Evolutionary conservation across 768 basidiomycete genomes (phyloP).

Genomic region (Hydnomerulius pinastri): DNA sequence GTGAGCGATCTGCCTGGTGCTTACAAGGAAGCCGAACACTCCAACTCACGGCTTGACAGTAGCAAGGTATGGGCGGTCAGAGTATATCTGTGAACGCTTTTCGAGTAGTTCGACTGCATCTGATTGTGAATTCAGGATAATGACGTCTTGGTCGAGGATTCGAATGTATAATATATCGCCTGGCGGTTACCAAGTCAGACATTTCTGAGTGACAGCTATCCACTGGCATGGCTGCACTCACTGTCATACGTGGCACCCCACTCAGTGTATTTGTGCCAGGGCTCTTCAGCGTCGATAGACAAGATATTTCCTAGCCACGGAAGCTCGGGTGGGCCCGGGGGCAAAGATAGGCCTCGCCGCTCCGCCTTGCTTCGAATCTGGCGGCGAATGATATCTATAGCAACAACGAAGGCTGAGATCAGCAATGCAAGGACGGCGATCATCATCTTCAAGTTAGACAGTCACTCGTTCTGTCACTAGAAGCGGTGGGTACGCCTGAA

Average conservation of each 20-base stretch:
- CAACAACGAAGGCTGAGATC: background rate
- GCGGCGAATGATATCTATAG: background rate
- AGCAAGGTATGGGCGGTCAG: conserved; percentile 43
- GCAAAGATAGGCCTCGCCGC: conserved; percentile 2
- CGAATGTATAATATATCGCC: conserved; percentile 47
- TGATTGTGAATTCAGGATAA: conserved; percentile 46
- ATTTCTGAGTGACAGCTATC: background rate
- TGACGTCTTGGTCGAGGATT: conserved; percentile 43
- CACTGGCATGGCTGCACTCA: background rate
- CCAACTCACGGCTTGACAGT: conserved; percentile 6
- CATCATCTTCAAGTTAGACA: too few relatives aligned
- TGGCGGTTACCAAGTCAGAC: conserved; percentile 7
- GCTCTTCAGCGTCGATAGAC: background rate
- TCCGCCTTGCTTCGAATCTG: background rate
- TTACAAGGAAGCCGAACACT: background rate
- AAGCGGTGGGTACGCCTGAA: too few relatives aligned
- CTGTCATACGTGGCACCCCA: conserved; percentile 12
- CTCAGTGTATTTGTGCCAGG: conserved; percentile 10
- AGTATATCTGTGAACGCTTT: conserved; percentile 45
- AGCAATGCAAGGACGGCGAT: background rate
- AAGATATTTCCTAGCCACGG: conserved; percentile 8
- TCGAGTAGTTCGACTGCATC: conserved; percentile 48
- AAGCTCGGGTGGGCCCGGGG: conserved; percentile 5
- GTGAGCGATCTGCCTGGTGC: background rate
- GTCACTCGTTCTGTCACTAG: too few relatives aligned